Base-by-base conservation (phyloP, 208 protist genomes). In the Trypanosomatidae sp. region DNA sequence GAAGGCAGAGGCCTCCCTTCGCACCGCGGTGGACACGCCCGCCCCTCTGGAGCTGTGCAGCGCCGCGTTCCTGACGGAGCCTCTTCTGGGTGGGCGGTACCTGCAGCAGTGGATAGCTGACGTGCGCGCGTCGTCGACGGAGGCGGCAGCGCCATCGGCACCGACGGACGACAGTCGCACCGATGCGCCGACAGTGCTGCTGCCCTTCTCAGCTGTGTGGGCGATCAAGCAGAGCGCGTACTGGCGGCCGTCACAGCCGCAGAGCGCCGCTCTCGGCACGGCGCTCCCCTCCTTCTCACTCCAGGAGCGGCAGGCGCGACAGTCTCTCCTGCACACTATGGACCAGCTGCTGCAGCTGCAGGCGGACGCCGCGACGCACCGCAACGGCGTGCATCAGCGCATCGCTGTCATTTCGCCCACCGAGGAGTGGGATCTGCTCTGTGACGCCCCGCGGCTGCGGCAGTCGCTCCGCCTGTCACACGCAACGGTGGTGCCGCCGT, bases 121-220 rank as follows among this genome's bases (percentile, higher is more conserved):
- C 25, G 70, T 90, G 22, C 74, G 81, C 0, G 43, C 71, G 39
- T n/a, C 71, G 19, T n/a, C n/a, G n/a, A n/a, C n/a, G n/a, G n/a
- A n/a, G n/a, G n/a, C n/a, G n/a, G n/a, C n/a, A n/a, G n/a, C n/a
- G n/a, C n/a, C n/a, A n/a, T n/a, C 77, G 36, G 46, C 46, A 28
- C 49, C 30, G 25, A 28, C 59, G 30, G 33, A 33, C 19, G 49
- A 19, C 41, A 30, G n/a, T 17, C 2, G 19, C 50, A 50, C 67
- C 39, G 66, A 30, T 4, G 33, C 43, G 62, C 69, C 62, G 28
- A 73, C 58, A 3, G 70, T 69, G 30, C 41, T 88, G 33, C 25
- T 95, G 2, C 88, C 90, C 13, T 95, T 95, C 60, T 90, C 82
- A 0, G 50, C 77, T 1, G 55, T 95, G 44, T 91, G 81, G 78